Base-by-base conservation (phyloP, 2,329 filamentous ascomycete genomes). In the Pyrenophora seminiperda region DNA sequence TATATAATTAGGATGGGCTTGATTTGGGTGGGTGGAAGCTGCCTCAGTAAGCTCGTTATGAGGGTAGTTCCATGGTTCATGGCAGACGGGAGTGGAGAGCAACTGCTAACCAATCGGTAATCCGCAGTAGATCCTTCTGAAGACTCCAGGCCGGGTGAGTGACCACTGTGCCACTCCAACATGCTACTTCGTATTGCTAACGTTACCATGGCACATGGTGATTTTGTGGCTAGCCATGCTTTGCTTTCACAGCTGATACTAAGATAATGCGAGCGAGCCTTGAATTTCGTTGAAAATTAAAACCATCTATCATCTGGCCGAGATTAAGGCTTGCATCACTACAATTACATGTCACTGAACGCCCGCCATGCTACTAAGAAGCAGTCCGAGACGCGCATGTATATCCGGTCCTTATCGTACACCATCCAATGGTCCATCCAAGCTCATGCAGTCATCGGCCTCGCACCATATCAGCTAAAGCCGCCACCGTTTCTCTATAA, bases 61-160 rank as follows among this genome's bases (percentile, higher is more conserved):
- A n/a, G n/a, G n/a, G n/a, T n/a, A n/a, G n/a, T n/a, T n/a, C n/a
- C n/a, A n/a, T n/a, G n/a, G n/a, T n/a, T n/a, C n/a, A n/a, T n/a
- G n/a, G n/a, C n/a, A n/a, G n/a, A 13, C 30, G 37, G 31, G 22
- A 17, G 51, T 48, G 39, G 52, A 49, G 47, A 54, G 47, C 41
- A 40, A 50, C 49, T 43, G 18, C 41, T 31, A 50, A 47, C 65
- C 64, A 67, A 67, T 68, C 59, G 64, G 63, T 59, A 57, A 58
- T 63, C 56, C 59, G 59, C 63, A 65, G 44, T 36, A 52, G 43
- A 42, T 19, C 5, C 18, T 47, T 33, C 32, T 34, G n/a, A n/a
- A n/a, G n/a, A n/a, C 29, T 13, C 40, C 18, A 29, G 14, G n/a
- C 24, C 41, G 33, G 58, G 58, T 65, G 59, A 38, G 60, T 63